These are phyloP conservation scores for Austropuccinia psidii DNA, from an alignment of 1,284 basidiomycete genomes.

Conservation along the genomic window DNA sequence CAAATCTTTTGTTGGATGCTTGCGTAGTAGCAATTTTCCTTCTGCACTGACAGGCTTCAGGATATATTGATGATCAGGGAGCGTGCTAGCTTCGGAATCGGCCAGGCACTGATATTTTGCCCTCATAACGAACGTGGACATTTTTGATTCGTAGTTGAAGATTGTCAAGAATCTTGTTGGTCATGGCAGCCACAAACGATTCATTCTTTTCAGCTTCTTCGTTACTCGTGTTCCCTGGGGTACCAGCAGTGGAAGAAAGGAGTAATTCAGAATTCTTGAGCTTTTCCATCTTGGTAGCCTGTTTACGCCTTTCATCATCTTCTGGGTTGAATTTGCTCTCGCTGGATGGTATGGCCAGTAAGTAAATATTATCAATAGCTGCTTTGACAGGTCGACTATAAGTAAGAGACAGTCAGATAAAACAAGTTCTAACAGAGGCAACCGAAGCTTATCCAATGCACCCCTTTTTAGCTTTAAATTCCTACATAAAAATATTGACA, in stretches of 20 bases:
- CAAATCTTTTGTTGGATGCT: slow-evolving; percentile 62
- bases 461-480: too few species aligned
- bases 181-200: slow-evolving; percentile 72
- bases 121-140: slow-evolving; percentile 93
- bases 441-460: too few species aligned
- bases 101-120: slow-evolving; percentile 85
- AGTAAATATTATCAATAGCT: slow-evolving; percentile 36
- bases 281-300: slow-evolving; percentile 36
- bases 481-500: too few species aligned
- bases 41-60: slow-evolving; percentile 93
- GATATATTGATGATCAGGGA: slow-evolving; percentile 77
- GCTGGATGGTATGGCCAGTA: slow-evolving; percentile 33
- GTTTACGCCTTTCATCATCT: slow-evolving; percentile 36
- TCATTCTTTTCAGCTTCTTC: slow-evolving; percentile 68
- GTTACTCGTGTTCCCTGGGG: too few species aligned
- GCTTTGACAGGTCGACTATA: slow-evolving; percentile 36
- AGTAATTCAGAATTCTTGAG: slow-evolving; percentile 33
- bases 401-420: too few species aligned
- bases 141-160: slow-evolving; percentile 91
- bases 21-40: slow-evolving; percentile 79
- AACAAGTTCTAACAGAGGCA: too few species aligned
- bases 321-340: slow-evolving; percentile 32
- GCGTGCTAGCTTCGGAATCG: slow-evolving; percentile 45
- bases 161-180: slow-evolving; percentile 90
- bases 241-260: slow-evolving; percentile 6